Evolutionary conservation across 139 green algal genomes (phyloP), one percentile per base, ranked within the genome.

Genomic region (Pleodorina starrii): DNA sequence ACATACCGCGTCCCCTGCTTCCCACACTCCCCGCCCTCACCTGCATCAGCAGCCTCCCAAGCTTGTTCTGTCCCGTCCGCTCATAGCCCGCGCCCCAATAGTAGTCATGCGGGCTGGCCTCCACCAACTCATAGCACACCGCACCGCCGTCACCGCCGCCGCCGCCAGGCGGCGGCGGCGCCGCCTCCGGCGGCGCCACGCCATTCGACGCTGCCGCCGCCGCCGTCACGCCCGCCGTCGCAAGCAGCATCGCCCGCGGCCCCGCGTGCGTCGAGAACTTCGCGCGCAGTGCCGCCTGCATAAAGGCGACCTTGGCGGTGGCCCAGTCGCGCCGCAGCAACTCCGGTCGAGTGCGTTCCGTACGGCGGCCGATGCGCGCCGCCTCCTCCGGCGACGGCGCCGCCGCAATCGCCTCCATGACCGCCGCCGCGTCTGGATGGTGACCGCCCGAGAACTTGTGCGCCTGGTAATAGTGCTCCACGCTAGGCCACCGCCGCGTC

Each of bases 401-500:
- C 1, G 38, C 91, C 19, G 90, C 89, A 35, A 99, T 99, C 21
- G 90, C 78, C 50, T 96, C 90, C 54, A 96, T 84, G 29, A 98
- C 75, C 11, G 83, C 90, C 48, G 29, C 59, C 21, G 95, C 94
- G 6, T 92, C 91, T 0, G 51, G 16, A 32, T 83, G 32, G 14
- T 76, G 60, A 10, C 50, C 86, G 0, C 84, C 89, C 14, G 93
- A 85, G 91, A 99, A 99, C 91, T 99, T 99, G 86, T 98, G 95
- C 21, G 97, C 95, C 93, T 98, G 95, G 89, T 96, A 96, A 82
- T 94, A 99, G 79, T 99, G 98, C 94, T 99, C 98, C 27, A 98
- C 93, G 23, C 90, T 96, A 23, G 63, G 50, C 97, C 97, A 99
- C 7, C 29, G 9, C 46, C 88, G 75, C 9, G 44, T 44, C 23